Evolutionary conservation across 345 rosid genomes (phyloP), one percentile per base, ranked within the genome.

Genomic region (Geranium rotundifolium): DNA sequence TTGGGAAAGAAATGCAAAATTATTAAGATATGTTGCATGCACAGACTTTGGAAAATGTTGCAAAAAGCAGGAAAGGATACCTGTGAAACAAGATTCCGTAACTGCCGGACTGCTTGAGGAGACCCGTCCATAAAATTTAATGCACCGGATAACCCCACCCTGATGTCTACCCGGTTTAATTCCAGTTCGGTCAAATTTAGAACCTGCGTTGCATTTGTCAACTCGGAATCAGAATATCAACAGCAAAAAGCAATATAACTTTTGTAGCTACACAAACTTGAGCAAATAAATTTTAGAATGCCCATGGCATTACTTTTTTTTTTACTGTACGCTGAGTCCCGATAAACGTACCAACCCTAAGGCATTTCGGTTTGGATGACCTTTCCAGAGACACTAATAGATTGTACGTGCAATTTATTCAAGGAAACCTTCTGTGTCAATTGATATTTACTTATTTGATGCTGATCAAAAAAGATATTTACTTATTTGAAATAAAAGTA

Each of bases 51-150:
- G 60, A 13, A 66, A 65, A 59, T 52, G 19, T 29, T 29, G 54
- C 27, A 39, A 41, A 68, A 58, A 65, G 63, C n/a, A 55, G 54
- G 54, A 69, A 67, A 71, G 41, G 56, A 70, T 79, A 92, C 98
- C 96, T 92, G 97, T 49, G 98, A 92, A 69, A 86, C 91, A 67
- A 92, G 93, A 81, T 80, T 84, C 19, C 87, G 88, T 77, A 92
- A 71, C 82, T 92, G 97, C 68, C 97, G 81, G 19, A 89, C 91
- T 68, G 97, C 95, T 80, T 89, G 98, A 61, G 97, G 87, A 75
- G 99, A 93, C 59, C 96, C 97, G 80, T 93, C 90, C 97, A 90
- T 90, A 75, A 81, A 93, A 67, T 90, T 88, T 57, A 90, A 72
- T 63, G 91, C 84, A 72, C 96, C 97, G 20, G 99, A 88, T 70